Evolutionary conservation across 2,329 filamentous ascomycete genomes (phyloP), one percentile per base, ranked within the genome.

Genomic region (Aspergillus awamori): DNA sequence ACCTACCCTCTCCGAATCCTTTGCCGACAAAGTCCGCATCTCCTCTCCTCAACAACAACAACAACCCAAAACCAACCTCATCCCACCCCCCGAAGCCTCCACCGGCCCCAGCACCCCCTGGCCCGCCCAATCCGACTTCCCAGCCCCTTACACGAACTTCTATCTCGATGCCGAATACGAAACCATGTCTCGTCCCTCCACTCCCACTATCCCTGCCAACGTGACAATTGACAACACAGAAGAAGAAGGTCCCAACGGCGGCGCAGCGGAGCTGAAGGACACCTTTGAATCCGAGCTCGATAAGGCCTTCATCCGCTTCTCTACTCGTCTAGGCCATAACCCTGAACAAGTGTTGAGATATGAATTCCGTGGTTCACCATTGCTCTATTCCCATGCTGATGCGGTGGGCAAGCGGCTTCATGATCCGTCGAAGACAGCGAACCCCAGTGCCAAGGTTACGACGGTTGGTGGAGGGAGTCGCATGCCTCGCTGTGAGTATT

Each of bases 121-220:
- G 93, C 94, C 94, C 0, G 73, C 83, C 11, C 78, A 82, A 41
- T 82, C 86, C 1, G 78, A 83, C 0, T 89, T 91, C 67, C 90
- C 92, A 0, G 63, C 81, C 1, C 82, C 92, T 0, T 98, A 93
- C 77, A 89, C 92, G 0, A 80, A 85, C 30, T 90, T 89, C 72
- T 91, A 92, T 80, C 87, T 94, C 48, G 95, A 98, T 68, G 94
- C 94, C 55, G 94, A 97, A 72, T 96, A 92, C 78, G 95, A 99
- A 77, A 91, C 90, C 4, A 85, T 98, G 26, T 91, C 87, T 67
- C 77, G 77, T 8, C 77, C 69, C 2, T 83, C 84, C 0, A 77
- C 78, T 30, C 83, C 84, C 47, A 83, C 79, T 4, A 72, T 78
- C 38, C 81, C 80, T 43, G 76, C 79, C 30, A 80, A 80, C 57